Evolutionary conservation across 768 basidiomycete species (phyloP).

Genomic region (Chalciporus sphaerocephalus): DNA sequence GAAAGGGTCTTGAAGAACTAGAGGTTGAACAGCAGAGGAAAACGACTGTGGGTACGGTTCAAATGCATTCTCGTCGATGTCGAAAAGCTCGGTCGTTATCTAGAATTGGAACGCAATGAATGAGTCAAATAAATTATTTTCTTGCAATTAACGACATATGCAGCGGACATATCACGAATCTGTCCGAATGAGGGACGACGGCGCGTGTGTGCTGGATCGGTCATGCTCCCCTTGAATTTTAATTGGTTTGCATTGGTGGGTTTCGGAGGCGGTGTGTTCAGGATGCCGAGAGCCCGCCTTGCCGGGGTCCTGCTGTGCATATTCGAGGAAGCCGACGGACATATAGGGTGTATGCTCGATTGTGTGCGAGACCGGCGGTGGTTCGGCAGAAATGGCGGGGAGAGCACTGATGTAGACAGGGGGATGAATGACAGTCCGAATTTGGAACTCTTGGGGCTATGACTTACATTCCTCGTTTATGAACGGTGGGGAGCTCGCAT

Average conservation of each 20-base stretch:
- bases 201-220: slow-evolving; percentile 59
- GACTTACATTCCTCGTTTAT: slow-evolving; percentile 48
- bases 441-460: slow-evolving; percentile 11
- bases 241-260: slow-evolving; percentile 49
- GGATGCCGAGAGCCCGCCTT: slow-evolving; percentile 34
- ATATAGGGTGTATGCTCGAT: slow-evolving; percentile 43
- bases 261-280: slow-evolving; percentile 66
- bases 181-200: slow-evolving; percentile 39
- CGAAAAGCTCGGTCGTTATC: slow-evolving; percentile 58
- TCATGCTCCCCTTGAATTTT: slow-evolving; percentile 65
- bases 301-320: slow-evolving; percentile 29
- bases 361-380: slow-evolving; percentile 57
- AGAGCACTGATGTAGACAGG: slow-evolving; percentile 44
- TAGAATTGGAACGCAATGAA: slow-evolving; percentile 17
- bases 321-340: slow-evolving; percentile 20
- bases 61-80: slow-evolving; percentile 70
- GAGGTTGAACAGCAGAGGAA: slow-evolving; percentile 31
- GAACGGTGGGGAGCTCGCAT: slow-evolving; percentile 45
- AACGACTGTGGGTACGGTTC: slow-evolving; percentile 44
- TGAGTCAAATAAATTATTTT: slow-evolving; percentile 15
- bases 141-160: slow-evolving; percentile 9
- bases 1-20: slow-evolving; percentile 43
- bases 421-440: slow-evolving; percentile 19
- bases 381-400: slow-evolving; percentile 54
- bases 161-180: slow-evolving; percentile 28